Percentiles rank a stretch among this genome's conserved stretches.
Evolutionary conservation across 2,329 filamentous ascomycete species (phyloP).

Genomic region (Epichloe glyceriae): DNA sequence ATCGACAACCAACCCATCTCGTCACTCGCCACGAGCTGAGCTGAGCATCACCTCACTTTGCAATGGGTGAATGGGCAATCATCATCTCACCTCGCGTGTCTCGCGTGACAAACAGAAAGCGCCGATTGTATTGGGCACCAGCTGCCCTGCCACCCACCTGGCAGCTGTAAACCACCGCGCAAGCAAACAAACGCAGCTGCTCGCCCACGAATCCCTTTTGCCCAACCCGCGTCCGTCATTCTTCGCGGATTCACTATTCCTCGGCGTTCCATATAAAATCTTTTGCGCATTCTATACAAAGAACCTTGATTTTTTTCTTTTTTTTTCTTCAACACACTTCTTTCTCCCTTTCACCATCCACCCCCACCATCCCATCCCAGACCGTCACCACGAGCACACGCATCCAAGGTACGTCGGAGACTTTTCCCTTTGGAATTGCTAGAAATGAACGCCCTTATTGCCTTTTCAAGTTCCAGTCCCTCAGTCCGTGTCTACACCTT

Average conservation of each 20-base stretch:
- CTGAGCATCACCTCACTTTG: too few relatives aligned
- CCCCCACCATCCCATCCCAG: neutral
- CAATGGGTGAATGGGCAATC: too few relatives aligned
- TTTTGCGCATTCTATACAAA: neutral
- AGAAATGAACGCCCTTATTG: neutral
- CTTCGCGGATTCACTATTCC: neutral
- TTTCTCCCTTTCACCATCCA: neutral
- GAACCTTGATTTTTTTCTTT: neutral
- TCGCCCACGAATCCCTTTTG: too few relatives aligned
- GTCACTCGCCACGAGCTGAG: too few relatives aligned
- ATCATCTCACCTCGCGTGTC: too few relatives aligned
- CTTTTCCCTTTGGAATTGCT: neutral
- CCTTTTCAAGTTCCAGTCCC: neutral
- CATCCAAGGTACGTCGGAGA: neutral
- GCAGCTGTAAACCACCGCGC: neutral
- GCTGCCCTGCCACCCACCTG: neutral
- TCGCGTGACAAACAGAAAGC: neutral
- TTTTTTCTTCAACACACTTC: neutral
- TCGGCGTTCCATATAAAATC: neutral
- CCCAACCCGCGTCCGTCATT: neutral
- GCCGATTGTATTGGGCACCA: neutral
- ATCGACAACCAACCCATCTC: too few relatives aligned
- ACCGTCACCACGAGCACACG: neutral
- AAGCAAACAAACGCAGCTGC: neutral
- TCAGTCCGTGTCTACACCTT: neutral